Conservation (phyloP, 2,329 filamentous ascomycete genomes). For the Thermomyces lanuginosus region DNA sequence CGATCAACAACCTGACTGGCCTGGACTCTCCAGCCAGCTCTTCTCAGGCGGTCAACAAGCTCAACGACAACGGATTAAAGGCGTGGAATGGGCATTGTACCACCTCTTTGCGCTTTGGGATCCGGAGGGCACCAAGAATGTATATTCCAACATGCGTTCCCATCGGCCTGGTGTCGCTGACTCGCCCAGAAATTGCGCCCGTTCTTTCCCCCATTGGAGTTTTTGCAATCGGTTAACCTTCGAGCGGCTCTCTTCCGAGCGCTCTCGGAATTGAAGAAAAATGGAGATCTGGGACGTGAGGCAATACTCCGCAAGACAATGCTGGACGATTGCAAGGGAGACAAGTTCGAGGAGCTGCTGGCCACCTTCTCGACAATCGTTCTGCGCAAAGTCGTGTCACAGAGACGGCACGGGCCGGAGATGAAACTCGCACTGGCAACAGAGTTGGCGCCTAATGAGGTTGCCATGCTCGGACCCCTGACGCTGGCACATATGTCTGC, state of each 20-base stretch:
- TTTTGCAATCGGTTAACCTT: constrained; percentile 78
- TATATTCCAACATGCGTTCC: constrained; percentile 20
- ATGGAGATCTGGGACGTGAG: constrained; percentile 63
- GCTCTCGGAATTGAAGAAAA: constrained; percentile 77
- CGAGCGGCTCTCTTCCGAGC: constrained; percentile 66
- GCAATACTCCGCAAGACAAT: constrained; percentile 77
- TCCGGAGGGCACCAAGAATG: constrained; percentile 54
- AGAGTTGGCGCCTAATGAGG: constrained; percentile 16
- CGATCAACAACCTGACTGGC: constrained; percentile 63
- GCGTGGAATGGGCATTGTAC: constrained; percentile 82
- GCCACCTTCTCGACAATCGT: constrained; percentile 71
- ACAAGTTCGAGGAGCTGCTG: constrained; percentile 74
- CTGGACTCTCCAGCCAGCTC: constrained; percentile 51
- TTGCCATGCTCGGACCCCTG: constrained; percentile 41
- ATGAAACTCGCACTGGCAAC: constrained; percentile 41
- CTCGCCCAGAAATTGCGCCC: constrained; percentile 58
- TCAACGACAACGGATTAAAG: constrained; percentile 66
- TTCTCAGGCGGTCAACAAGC: constrained; percentile 56
- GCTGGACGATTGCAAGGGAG: constrained; percentile 90
- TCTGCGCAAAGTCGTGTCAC: constrained; percentile 49
- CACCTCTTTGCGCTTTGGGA: constrained; percentile 77
- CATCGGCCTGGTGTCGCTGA: not conserved
- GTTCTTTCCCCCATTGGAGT: constrained; percentile 80
- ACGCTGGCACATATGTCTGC: constrained; percentile 57
- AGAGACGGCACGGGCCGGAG: constrained; percentile 28